Percentiles rank a stretch among this genome's conserved stretches.
Conservation (phyloP, 2,329 filamentous ascomycete species). For the Cercospora beticola region DNA sequence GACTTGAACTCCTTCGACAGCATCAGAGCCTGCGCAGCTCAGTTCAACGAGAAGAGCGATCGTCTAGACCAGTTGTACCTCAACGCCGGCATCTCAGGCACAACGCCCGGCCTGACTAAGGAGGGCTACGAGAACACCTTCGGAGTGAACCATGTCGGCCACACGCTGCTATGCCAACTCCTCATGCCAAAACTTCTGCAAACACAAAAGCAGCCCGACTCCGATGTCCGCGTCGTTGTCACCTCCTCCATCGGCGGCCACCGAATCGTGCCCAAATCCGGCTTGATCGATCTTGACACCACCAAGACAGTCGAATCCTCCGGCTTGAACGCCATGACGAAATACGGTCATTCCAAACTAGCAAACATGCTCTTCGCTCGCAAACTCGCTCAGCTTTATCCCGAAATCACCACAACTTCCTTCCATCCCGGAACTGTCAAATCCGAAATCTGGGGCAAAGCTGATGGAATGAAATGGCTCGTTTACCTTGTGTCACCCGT, state of each 20-base stretch:
- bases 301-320: constrained; percentile 22
- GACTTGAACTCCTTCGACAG: constrained; percentile 54
- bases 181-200: constrained; percentile 39
- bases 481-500: background rate
- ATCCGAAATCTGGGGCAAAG: constrained; percentile 43
- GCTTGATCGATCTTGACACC: constrained; percentile 9
- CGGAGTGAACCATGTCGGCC: constrained; percentile 37
- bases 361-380: constrained; percentile 51
- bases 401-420: constrained; percentile 45
- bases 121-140: constrained; percentile 41
- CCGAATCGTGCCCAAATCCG: background rate
- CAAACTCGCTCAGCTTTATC: constrained; percentile 46
- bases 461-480: constrained; percentile 14
- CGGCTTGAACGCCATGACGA: constrained; percentile 10
- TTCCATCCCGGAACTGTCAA: constrained; percentile 53
- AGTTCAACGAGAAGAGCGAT: constrained; percentile 30
- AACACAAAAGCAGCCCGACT: constrained; percentile 41
- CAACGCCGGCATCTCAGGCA: constrained; percentile 44
- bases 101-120: constrained; percentile 36
- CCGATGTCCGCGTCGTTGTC: constrained; percentile 49
- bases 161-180: constrained; percentile 32
- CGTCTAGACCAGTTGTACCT: constrained; percentile 46
- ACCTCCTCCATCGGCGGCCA: constrained; percentile 21
- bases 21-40: constrained; percentile 46
- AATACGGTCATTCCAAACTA: constrained; percentile 52